Evolutionary conservation across 2,329 filamentous ascomycete species (phyloP), one percentile per base, ranked within the genome.

Genomic region (Aspergillus cejpii): DNA sequence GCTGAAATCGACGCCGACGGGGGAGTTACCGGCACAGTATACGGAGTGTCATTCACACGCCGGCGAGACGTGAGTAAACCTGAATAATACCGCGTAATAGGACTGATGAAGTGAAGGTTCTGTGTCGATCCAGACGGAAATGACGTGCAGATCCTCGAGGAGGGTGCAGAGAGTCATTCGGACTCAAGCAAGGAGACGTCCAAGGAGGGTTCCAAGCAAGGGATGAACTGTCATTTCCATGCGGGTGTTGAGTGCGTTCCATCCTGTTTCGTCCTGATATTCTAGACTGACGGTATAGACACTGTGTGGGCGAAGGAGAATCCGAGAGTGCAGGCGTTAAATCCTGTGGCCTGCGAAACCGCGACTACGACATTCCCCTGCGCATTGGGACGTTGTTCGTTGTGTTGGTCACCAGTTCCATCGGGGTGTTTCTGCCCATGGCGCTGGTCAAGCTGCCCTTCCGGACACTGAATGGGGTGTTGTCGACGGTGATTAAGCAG

Each of bases 361-460:
- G 84, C 40, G 69, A 78, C 24, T 89, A 88, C 67, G 79, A 89
- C 54, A 71, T 87, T 15, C 73, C 73, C 1, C 72, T 89, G 2
- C 77, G 85, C 6, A 74, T 88, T 40, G 85, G 85, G 1, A 75
- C 87, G 0, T 66, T 89, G 15, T 89, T 89, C 57, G 84, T 81
- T 26, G 79, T 89, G 37, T 71, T 89, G 1, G 75, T 71, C 0
- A 85, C 84, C 1, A 85, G 84, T 54, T 73, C 75, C 0, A 72
- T 88, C 19, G 84, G 81, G 41, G 83, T 86, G 12, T 85, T 84
- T 57, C 69, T 71, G 0, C 85, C 85, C 0, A 81, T 89, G 36
- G 55, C 87, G 15, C 67, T 85, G 17, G 72, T 75, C 3, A 75
- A 74, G 10, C 73, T 82, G 43, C 74, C 82, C 38, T 74, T 77